phyloP scores from a whole-genome alignment of 495 filamentous ascomycete genomes.

The Aspergillus steynii region DNA sequence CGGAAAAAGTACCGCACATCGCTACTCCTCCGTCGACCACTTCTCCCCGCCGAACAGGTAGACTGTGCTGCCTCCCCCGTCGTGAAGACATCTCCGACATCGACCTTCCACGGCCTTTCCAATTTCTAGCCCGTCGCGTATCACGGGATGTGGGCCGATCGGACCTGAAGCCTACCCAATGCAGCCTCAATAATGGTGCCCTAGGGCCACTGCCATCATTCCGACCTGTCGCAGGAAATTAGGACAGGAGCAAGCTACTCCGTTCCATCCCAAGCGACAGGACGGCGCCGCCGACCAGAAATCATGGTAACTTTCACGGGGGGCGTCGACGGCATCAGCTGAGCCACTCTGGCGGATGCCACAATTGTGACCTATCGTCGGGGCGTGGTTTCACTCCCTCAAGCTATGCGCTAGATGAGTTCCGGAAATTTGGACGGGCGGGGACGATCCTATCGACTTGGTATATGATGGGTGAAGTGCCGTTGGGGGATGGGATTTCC shows the following conservation, averaged over 20 bases:
- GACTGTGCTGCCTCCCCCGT: background rate
- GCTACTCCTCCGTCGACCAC: background rate
- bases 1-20: background rate
- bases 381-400: constrained; percentile 1
- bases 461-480: background rate
- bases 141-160: constrained; percentile 20
- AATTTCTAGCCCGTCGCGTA: constrained; percentile 10
- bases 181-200: background rate
- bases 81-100: background rate
- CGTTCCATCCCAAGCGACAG: background rate
- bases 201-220: background rate
- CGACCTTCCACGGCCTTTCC: background rate
- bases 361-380: constrained; percentile 3
- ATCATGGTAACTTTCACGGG: too few species aligned
- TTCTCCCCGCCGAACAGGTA: background rate
- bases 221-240: background rate
- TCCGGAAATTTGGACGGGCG: constrained; percentile 24
- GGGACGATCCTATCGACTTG: constrained; percentile 16
- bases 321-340: background rate
- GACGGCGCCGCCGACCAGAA: background rate
- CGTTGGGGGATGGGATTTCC: too few species aligned
- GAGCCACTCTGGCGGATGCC: background rate
- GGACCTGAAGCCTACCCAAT: constrained; percentile 11
- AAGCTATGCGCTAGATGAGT: constrained; percentile 7
- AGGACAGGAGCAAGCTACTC: background rate